A percentile compares a stretch with the other conserved stretches of the same genome.
Evolutionary conservation across 345 rosid genomes (phyloP).

Genomic region (Aethionema arabicum): DNA sequence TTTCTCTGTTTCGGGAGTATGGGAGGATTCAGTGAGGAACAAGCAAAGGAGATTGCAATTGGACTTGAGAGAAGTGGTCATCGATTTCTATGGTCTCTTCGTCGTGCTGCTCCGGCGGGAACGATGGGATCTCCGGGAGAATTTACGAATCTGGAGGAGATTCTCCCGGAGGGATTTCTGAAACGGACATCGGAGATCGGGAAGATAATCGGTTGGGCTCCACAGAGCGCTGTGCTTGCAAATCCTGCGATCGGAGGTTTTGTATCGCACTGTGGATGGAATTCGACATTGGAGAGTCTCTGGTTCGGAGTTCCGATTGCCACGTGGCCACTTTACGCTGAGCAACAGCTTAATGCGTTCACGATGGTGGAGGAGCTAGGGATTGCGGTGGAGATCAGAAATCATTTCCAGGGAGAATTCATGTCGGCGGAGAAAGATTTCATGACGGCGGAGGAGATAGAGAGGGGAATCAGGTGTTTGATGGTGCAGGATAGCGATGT

Average conservation of each 20-base stretch:
- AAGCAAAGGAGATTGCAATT: slow-evolving; percentile 44
- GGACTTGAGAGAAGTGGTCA: slow-evolving; percentile 49
- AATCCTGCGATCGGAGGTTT: slow-evolving; percentile 47
- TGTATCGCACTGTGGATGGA: slow-evolving; percentile 31
- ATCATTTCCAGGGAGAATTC: too few species aligned
- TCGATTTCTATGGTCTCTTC: slow-evolving; percentile 55
- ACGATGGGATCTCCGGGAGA: slow-evolving; percentile 16
- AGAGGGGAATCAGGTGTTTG: slow-evolving; percentile 31
- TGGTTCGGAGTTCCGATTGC: not conserved
- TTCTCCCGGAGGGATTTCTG: slow-evolving; percentile 44
- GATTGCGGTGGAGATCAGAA: not conserved
- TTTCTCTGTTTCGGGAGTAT: slow-evolving; percentile 69
- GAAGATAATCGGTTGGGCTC: slow-evolving; percentile 49
- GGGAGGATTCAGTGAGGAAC: slow-evolving; percentile 52
- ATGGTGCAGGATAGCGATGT: slow-evolving; percentile 35
- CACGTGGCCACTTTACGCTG: not conserved
- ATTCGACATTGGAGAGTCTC: slow-evolving; percentile 9
- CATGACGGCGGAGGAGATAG: slow-evolving; percentile 32
- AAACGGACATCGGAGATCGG: slow-evolving; percentile 38
- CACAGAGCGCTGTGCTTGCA: slow-evolving; percentile 40
- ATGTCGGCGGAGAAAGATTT: too few species aligned
- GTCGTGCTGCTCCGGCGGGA: slow-evolving; percentile 7
- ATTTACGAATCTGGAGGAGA: slow-evolving; percentile 13
- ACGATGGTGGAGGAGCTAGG: not conserved
- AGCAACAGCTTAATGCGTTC: not conserved